Evolutionary conservation across 495 filamentous ascomycete species (phyloP).

Genomic region (Corynascus novoguineensis): DNA sequence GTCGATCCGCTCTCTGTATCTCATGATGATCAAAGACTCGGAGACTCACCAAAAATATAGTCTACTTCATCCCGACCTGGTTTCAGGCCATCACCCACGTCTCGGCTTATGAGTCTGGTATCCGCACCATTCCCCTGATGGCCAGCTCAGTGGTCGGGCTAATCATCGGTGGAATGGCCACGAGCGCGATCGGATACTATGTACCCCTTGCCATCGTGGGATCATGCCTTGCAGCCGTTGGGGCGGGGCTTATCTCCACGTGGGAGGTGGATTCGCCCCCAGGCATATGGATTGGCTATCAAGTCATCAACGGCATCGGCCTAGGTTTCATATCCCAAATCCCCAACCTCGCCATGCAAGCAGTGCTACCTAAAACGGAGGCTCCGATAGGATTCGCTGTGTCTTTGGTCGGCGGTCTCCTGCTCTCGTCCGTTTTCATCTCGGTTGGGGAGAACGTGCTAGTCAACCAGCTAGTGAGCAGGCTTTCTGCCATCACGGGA

Average conservation of each 20-base stretch:
- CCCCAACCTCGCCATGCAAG: constrained; percentile 46
- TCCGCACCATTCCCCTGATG: constrained; percentile 59
- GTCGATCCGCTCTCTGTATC: too few relatives aligned
- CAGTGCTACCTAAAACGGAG: too few relatives aligned
- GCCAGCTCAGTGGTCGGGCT: constrained; percentile 20
- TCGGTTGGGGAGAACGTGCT: too few relatives aligned
- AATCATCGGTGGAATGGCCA: constrained; percentile 41
- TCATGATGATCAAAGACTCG: too few relatives aligned
- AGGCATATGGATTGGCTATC: constrained; percentile 59
- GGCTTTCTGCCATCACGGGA: too few relatives aligned
- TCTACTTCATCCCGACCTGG: constrained; percentile 47
- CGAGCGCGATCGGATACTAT: constrained; percentile 27
- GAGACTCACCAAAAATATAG: too few relatives aligned
- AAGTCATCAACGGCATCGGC: constrained; percentile 49
- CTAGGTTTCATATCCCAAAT: constrained; percentile 54
- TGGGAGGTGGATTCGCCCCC: constrained; percentile 43
- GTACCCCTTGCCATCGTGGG: constrained; percentile 48
- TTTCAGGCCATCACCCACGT: constrained; percentile 66
- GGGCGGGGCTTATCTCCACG: constrained; percentile 58
- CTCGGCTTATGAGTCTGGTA: constrained; percentile 55
- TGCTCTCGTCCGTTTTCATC: too few relatives aligned
- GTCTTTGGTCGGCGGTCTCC: too few relatives aligned
- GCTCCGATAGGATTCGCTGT: too few relatives aligned
- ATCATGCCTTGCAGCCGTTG: constrained; percentile 49
- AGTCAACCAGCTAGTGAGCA: too few relatives aligned